phyloP scores from a whole-genome alignment of 345 rosid genomes.

The Syzygium aromaticum region DNA sequence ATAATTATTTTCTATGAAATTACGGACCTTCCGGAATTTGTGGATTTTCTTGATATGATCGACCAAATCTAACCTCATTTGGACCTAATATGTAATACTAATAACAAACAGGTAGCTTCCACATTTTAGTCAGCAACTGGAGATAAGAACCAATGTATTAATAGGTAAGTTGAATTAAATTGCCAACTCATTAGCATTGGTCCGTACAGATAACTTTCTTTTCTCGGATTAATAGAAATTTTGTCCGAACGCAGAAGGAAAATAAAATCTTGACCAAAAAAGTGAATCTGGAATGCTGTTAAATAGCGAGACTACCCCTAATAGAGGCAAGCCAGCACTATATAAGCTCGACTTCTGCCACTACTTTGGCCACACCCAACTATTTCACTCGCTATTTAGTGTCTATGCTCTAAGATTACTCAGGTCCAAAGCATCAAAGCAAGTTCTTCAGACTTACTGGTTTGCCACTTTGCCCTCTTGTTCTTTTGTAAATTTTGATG shows the following conservation, averaged over 20 bases:
- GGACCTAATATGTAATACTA: background rate
- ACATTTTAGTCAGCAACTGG: background rate
- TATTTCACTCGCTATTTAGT: background rate
- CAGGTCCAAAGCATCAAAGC: background rate
- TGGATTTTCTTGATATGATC: background rate
- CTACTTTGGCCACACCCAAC: background rate
- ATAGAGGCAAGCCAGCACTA: background rate
- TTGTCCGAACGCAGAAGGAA: background rate
- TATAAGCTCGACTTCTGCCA: background rate
- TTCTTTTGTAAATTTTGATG: background rate
- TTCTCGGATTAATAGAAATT: background rate
- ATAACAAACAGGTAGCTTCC: background rate
- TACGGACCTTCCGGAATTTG: background rate
- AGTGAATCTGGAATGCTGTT: background rate
- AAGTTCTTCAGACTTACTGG: background rate
- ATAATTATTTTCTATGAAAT: background rate
- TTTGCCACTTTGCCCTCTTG: background rate
- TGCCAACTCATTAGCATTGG: background rate
- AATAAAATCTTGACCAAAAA: background rate
- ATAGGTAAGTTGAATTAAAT: background rate
- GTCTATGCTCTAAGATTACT: background rate
- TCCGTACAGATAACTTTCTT: background rate
- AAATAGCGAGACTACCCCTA: background rate
- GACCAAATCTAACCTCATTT: background rate
- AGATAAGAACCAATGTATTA: background rate